Percentiles rank a stretch among this genome's conserved stretches.
Conservation (phyloP, 2,329 filamentous ascomycete genomes). For the Stagonosporopsis vannaccii region DNA sequence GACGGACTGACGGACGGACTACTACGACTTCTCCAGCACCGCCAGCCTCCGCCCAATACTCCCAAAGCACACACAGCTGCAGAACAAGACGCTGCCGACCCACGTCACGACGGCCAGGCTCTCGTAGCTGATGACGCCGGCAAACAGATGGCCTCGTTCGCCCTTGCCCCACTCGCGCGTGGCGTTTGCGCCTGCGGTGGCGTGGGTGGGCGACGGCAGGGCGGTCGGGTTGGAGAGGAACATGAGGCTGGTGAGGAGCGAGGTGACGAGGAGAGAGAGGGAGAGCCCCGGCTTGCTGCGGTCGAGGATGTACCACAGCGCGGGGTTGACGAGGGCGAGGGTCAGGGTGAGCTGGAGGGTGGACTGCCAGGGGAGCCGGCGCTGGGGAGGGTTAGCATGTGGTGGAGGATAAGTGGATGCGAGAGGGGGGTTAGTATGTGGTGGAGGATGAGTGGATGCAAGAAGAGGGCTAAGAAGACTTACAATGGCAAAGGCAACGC, state of each 20-base stretch:
- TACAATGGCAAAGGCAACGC: conserved; percentile 83
- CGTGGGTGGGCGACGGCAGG: conserved; percentile 63
- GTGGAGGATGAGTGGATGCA: not conserved
- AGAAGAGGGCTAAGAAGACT: conserved; percentile 47
- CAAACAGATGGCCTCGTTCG: conserved; percentile 48
- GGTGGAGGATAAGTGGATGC: not conserved
- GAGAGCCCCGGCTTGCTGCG: conserved; percentile 85
- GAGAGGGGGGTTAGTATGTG: not conserved
- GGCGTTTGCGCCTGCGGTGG: not conserved
- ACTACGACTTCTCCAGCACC: conserved; percentile 34
- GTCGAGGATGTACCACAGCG: conserved; percentile 96
- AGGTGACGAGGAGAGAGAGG: conserved; percentile 75
- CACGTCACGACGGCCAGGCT: conserved; percentile 79
- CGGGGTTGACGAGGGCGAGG: conserved; percentile 87
- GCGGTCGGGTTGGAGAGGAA: conserved; percentile 79
- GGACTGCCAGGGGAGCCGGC: conserved; percentile 90
- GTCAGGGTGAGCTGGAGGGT: conserved; percentile 92
- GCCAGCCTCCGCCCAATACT: conserved; percentile 87
- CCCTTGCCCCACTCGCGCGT: not conserved
- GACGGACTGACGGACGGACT: too few relatives aligned
- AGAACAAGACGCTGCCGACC: conserved; percentile 93
- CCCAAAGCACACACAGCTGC: conserved; percentile 93
- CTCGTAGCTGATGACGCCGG: conserved; percentile 67
- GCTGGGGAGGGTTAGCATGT: conserved; percentile 57
- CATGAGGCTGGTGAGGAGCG: conserved; percentile 76